A percentile compares a stretch with the other conserved stretches of the same genome.
Evolutionary conservation across 139 green algal species (phyloP).

Genomic region (Volvox africanus): DNA sequence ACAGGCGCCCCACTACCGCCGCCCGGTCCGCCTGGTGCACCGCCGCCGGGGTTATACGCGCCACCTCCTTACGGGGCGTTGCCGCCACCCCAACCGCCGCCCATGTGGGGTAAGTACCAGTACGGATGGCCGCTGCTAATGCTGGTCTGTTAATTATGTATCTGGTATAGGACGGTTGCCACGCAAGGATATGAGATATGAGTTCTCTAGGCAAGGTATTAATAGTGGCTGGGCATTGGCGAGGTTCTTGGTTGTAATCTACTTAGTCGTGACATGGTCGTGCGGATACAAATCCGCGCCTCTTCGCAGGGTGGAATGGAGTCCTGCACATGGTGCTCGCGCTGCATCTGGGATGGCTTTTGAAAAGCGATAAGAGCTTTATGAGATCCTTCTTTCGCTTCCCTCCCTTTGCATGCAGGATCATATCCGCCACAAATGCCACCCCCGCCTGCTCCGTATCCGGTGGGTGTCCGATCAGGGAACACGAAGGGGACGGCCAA

Average conservation of each 20-base stretch:
- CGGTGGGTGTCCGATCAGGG: neutral
- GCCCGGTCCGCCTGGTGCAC: neutral
- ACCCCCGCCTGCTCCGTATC: slow-evolving; percentile 41
- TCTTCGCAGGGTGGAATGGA: neutral
- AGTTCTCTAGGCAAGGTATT: neutral
- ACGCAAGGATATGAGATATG: neutral
- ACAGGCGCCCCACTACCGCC: slow-evolving; percentile 4
- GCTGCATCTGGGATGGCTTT: neutral
- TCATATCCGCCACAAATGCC: slow-evolving; percentile 41
- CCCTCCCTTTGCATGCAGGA: neutral
- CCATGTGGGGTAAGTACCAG: slow-evolving; percentile 12
- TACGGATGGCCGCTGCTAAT: neutral
- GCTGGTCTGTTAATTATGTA: neutral
- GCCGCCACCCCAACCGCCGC: slow-evolving; percentile 8
- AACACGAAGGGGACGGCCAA: neutral
- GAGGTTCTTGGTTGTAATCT: no score
- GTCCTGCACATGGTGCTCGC: neutral
- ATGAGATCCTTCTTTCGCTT: neutral
- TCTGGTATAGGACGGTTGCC: neutral
- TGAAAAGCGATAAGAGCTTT: neutral
- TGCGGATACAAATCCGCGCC: neutral
- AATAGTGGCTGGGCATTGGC: neutral
- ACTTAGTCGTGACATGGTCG: neutral
- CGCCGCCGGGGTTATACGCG: neutral
- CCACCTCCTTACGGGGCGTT: neutral